phyloP scores from a whole-genome alignment of 2,329 filamentous ascomycete genomes.

The Alternaria postmessia region DNA sequence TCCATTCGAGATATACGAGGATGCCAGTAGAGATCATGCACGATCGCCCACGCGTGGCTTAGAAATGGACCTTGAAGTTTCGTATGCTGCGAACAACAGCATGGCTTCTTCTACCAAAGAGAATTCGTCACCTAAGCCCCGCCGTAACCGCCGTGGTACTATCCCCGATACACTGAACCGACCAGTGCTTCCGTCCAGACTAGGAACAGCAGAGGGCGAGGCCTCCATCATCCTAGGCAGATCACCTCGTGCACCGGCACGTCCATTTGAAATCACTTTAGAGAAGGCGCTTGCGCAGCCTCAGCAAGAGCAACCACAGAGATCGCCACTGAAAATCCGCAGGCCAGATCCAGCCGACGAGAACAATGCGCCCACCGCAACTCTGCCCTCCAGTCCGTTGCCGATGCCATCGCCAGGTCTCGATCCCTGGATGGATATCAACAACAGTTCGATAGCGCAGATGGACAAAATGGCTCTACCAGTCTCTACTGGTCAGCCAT shows the following conservation, averaged over 20 bases:
- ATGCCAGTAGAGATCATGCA: conserved; percentile 33
- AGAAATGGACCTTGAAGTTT: conserved; percentile 20
- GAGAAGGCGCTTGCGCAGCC: conserved; percentile 21
- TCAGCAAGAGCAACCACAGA: conserved; percentile 20
- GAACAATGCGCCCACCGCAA: conserved; percentile 24
- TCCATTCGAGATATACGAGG: conserved; percentile 45
- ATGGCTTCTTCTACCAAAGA: conserved; percentile 39
- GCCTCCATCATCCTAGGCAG: conserved; percentile 32
- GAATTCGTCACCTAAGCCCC: conserved; percentile 39
- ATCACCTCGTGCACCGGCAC: conserved; percentile 22
- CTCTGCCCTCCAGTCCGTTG: conserved; percentile 41
- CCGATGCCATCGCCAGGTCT: conserved; percentile 38
- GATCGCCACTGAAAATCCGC: conserved; percentile 32
- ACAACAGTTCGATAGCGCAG: conserved; percentile 38
- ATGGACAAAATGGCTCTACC: conserved; percentile 47
- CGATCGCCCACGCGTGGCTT: conserved; percentile 16
- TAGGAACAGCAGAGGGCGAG: conserved; percentile 30
- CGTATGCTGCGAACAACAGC: conserved; percentile 26
- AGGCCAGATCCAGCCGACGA: conserved; percentile 29
- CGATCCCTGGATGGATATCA: conserved; percentile 45
- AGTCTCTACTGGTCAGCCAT: conserved; percentile 37
- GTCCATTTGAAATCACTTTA: conserved; percentile 10
- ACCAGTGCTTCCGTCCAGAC: conserved; percentile 18
- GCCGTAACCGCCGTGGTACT: conserved; percentile 33
- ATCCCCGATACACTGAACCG: conserved; percentile 28